phyloP scores from a whole-genome alignment of 352 stramenopile species.

The Thalassiosira mediterranea region DNA sequence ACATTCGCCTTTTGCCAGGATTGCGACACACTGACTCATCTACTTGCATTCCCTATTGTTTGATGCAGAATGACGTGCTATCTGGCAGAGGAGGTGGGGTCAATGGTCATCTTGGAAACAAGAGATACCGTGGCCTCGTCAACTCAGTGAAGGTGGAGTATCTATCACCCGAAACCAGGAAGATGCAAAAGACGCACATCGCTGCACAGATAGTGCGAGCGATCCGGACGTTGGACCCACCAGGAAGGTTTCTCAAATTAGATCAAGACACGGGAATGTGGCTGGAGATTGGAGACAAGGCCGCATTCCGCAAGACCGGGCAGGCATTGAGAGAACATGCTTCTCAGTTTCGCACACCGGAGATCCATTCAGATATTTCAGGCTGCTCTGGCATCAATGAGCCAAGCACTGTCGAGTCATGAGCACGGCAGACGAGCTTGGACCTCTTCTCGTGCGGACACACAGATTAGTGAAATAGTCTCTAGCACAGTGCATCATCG shows the following conservation, averaged over 20 bases:
- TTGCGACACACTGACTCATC: not conserved
- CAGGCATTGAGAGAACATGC: constrained; percentile 48
- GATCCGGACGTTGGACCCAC: constrained; percentile 16
- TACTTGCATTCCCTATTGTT: not conserved
- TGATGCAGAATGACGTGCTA: constrained; percentile 18
- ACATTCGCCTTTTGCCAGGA: not conserved
- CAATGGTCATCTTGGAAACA: constrained; percentile 72
- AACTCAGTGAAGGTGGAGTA: constrained; percentile 67
- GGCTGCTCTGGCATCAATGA: no score
- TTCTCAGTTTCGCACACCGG: constrained; percentile 12
- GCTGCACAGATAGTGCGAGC: constrained; percentile 16
- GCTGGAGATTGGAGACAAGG: constrained; percentile 52
- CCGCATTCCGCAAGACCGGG: constrained; percentile 37
- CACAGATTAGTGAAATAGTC: no score
- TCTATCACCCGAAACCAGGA: constrained; percentile 57
- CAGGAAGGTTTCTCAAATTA: constrained; percentile 25
- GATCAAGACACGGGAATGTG: constrained; percentile 22
- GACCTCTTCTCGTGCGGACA: no score
- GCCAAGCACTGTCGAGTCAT: no score
- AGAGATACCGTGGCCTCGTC: constrained; percentile 62
- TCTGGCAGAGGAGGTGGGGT: constrained; percentile 72
- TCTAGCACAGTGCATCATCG: no score
- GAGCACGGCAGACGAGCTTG: no score
- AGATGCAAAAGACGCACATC: constrained; percentile 41
- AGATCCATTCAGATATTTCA: no score